Conservation (phyloP, 106 monocot genomes). For the Apostasia shenzhenica region DNA sequence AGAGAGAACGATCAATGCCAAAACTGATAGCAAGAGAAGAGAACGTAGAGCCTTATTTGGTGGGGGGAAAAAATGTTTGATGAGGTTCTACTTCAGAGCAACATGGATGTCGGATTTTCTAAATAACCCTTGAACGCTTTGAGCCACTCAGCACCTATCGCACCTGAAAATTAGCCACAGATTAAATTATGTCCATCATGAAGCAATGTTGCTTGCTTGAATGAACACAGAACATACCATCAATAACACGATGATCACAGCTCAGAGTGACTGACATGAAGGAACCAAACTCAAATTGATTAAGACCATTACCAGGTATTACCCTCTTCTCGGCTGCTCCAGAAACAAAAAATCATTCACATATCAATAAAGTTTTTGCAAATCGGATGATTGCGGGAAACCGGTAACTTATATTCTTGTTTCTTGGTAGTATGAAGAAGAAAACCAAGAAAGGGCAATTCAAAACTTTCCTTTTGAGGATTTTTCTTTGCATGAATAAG, state of each 20-base stretch:
- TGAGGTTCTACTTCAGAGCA: slow-evolving; percentile 37
- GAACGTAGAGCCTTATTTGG: slow-evolving; percentile 28
- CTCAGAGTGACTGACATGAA: slow-evolving; percentile 95
- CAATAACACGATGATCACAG: slow-evolving; percentile 97
- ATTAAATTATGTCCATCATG: no score
- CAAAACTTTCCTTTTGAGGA: no score
- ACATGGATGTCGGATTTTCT: slow-evolving; percentile 83
- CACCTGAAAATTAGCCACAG: slow-evolving; percentile 41
- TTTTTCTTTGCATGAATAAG: no score
- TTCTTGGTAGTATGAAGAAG: no score
- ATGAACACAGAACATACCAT: slow-evolving; percentile 32
- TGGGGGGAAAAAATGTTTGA: slow-evolving; percentile 21
- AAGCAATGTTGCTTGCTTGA: not conserved
- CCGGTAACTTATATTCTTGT: no score
- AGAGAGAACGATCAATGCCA: slow-evolving; percentile 5
- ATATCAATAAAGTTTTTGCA: not conserved
- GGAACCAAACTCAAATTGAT: slow-evolving; percentile 71
- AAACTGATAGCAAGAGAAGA: not conserved
- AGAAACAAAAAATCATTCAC: slow-evolving; percentile 3
- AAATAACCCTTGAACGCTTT: slow-evolving; percentile 95
- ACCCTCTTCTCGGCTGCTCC: slow-evolving; percentile 89
- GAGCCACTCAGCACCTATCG: slow-evolving; percentile 95
- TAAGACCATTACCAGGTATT: slow-evolving; percentile 47
- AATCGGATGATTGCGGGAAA: no score
- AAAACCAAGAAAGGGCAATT: no score